Base-by-base conservation (phyloP, 139 green algal species). In the Chlorella sp. region DNA sequence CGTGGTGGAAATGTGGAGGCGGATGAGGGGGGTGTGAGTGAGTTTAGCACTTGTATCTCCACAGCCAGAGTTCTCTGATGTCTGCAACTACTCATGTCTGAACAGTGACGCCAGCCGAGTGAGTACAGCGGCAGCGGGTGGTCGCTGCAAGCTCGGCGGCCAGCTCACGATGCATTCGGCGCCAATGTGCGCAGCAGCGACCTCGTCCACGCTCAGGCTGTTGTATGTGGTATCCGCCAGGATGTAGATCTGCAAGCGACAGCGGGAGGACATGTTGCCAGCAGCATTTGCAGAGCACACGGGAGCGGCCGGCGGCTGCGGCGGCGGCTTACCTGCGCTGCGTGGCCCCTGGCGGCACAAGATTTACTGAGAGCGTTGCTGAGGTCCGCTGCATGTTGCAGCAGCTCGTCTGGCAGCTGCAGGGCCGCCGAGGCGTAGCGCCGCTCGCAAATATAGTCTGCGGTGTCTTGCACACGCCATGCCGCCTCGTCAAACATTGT, bases 211-310 rank as follows among this genome's bases (percentile, higher is more conserved):
- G 46, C 91, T 92, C 36, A 94, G 73, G 17, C 88, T 90, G 84
- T 98, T 96, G 92, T 97, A 98, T 0, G 93, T 92, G 7, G 93
- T 96, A 88, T 98, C 95, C 1, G 93, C 94, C 48, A 97, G 79
- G 24, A 97, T 87, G 67, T 90, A 96, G 7, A 94, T 82, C 92
- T 97, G 90, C 48, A 70, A 20, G 34, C 56, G n/a, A 43, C n/a
- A 41, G 65, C n/a, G 6, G 30, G 22, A 43, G n/a, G 65, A 14
- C 32, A n/a, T 26, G 65, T 41, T 19, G 14, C 30, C 32, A 20
- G 32, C 3, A 3, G 62, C 30, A 69, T 3, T 5, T 28, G 62
- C 67, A 46, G 69, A 46, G 69, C 69, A 24, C n/a, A 3, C n/a
- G n/a, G 4, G 9, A 43, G 8, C 65, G n/a, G 8, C 11, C 11